Base-by-base conservation (phyloP, 306 rosid genomes). In the Cyamopsis tetragonoloba region DNA sequence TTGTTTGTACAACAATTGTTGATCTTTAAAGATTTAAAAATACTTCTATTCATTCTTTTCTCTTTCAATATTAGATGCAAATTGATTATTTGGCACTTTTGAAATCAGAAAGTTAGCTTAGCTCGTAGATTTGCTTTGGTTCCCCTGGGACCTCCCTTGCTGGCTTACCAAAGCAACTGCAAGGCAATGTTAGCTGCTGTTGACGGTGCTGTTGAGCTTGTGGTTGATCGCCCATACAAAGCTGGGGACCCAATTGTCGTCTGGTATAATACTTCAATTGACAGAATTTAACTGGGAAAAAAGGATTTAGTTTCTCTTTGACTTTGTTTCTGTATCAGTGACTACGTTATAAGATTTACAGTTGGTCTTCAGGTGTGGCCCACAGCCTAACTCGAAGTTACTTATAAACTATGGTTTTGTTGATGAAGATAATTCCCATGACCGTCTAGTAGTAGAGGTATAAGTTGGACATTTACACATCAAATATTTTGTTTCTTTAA, bases 71-170 rank as follows among this genome's bases (percentile, higher is more conserved):
- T 24, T 2, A 42, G 9, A 17, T 18, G 39, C 13, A 35, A 43
- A 60, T 61, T 76, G 71, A 54, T 49, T 43, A 2, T 22, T 56
- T 81, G 19, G 68, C 31, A 12, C 27, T 75, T 37, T 59, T 72
- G 41, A n/a, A 62, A 19, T 28, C 95, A 93, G 99, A 93, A 93
- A 75, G 99, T 93, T 48, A 93, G 96, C 77, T 82, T 93, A 82
- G 97, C 99, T 57, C 95, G 96, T 57, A 86, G 99, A 78, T 93
- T 93, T 84, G 97, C 97, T 24, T 79, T 93, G 83, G 99, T 93
- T 68, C 99, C 99, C 41, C 87, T 93, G 59, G 99, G 99, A 44
- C 99, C 99, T 44, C 99, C 99, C 10, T 62, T 93, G 27, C 75
- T 93, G 81, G 86, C 96, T 70, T 93, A 93, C 75, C 53, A 88